These are phyloP conservation scores for Bryoerythrophyllum caledonicum DNA, from an alignment of 225 moss, liverwort and hornwort genomes.

Conservation along the genomic window DNA sequence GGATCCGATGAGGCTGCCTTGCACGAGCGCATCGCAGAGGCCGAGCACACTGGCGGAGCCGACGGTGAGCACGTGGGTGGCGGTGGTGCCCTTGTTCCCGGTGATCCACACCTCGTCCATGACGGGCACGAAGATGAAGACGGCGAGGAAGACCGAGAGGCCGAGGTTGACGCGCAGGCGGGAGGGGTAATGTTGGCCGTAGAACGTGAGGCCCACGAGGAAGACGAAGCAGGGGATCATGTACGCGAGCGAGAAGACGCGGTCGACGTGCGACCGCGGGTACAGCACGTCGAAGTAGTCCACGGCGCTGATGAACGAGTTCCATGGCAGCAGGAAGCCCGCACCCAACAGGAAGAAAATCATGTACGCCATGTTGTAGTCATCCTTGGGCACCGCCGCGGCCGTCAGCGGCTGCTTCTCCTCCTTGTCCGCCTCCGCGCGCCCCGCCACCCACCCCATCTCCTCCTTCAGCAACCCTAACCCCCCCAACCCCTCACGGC, in stretches of 20 bases:
- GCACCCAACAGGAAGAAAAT: conserved; percentile 66
- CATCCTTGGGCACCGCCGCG: conserved; percentile 55
- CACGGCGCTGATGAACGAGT: conserved; percentile 76
- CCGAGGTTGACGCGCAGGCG: conserved; percentile 60
- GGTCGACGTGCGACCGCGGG: conserved; percentile 62
- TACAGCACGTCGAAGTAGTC: conserved; percentile 83
- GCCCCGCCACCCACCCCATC: conserved; percentile 54
- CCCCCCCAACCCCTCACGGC: conserved; percentile 16
- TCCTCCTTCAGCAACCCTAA: conserved; percentile 48
- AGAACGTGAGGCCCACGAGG: conserved; percentile 53
- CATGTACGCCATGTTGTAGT: conserved; percentile 61
- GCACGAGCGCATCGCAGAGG: conserved; percentile 69
- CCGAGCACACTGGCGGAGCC: conserved; percentile 53
- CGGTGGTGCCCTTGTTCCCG: conserved; percentile 47
- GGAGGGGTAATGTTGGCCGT: conserved; percentile 56
- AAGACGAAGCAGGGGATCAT: conserved; percentile 61
- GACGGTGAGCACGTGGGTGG: conserved; percentile 54
- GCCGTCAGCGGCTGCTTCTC: conserved; percentile 50
- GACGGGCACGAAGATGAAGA: conserved; percentile 57
- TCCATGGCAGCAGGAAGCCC: conserved; percentile 79
- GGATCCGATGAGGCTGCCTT: conserved; percentile 71
- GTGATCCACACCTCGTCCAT: conserved; percentile 68
- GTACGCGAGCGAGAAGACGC: conserved; percentile 81
- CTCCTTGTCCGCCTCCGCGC: conserved; percentile 27
- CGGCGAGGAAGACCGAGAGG: conserved; percentile 44